Percentiles rank a stretch among this genome's conserved stretches.
These are phyloP conservation scores for Apocynum venetum DNA, from an alignment of 257 asterid genomes.

Conservation along the genomic window DNA sequence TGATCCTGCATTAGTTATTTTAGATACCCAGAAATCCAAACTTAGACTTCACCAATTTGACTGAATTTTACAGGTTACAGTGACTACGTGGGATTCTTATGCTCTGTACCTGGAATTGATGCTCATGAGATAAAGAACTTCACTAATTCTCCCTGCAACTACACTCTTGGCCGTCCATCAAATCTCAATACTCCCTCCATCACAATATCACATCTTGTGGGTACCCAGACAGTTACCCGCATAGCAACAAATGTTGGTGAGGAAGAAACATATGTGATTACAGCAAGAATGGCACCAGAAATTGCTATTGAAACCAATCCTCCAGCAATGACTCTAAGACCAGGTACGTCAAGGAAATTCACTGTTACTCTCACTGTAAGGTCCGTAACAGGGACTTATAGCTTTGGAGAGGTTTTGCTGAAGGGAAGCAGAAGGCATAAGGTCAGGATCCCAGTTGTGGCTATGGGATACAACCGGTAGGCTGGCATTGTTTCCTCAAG, in stretches of 20 bases:
- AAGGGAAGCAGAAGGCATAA: slow-evolving; percentile 92
- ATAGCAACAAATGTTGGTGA: slow-evolving; percentile 76
- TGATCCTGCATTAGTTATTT: neutral
- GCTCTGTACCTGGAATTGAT: slow-evolving; percentile 83
- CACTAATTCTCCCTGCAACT: slow-evolving; percentile 82
- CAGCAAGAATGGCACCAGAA: slow-evolving; percentile 86
- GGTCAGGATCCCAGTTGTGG: slow-evolving; percentile 85
- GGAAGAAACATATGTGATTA: slow-evolving; percentile 87
- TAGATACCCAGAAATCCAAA: neutral
- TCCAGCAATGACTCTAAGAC: slow-evolving; percentile 91
- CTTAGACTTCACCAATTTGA: slow-evolving; percentile 6
- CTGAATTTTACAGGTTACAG: slow-evolving; percentile 50
- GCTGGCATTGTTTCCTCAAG: slow-evolving; percentile 8
- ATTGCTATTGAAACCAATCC: slow-evolving; percentile 83
- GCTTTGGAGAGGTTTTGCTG: slow-evolving; percentile 85
- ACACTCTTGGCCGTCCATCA: slow-evolving; percentile 81
- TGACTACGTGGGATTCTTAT: slow-evolving; percentile 92
- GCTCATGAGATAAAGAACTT: slow-evolving; percentile 57
- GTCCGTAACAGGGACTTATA: slow-evolving; percentile 67
- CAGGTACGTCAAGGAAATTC: slow-evolving; percentile 61
- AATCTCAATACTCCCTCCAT: slow-evolving; percentile 86
- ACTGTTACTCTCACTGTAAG: slow-evolving; percentile 70
- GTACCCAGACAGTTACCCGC: slow-evolving; percentile 73
- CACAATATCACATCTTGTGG: slow-evolving; percentile 82
- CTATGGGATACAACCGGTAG: slow-evolving; percentile 72